Percentiles rank a stretch among this genome's conserved stretches.
These are phyloP conservation scores for Russula lepida DNA, from an alignment of 768 basidiomycete genomes.

Conservation along the genomic window DNA sequence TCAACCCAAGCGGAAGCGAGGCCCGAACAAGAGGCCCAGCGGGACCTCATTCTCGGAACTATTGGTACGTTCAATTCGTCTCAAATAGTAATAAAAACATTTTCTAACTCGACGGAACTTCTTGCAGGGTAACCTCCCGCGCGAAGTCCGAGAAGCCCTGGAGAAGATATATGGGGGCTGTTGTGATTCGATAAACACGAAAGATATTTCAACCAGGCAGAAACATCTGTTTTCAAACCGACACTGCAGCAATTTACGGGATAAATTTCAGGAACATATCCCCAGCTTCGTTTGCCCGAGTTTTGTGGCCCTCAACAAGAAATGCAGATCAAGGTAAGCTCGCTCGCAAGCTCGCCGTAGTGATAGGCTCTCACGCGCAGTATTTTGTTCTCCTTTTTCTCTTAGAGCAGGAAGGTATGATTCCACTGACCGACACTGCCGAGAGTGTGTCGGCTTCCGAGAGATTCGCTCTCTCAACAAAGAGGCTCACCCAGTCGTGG, in stretches of 20 bases:
- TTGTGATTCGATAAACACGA: not conserved
- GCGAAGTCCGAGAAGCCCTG: not conserved
- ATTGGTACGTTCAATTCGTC: not conserved
- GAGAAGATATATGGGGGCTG: not conserved
- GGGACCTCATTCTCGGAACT: not conserved
- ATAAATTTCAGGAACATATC: accelerated
- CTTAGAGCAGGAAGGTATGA: conserved; percentile 7
- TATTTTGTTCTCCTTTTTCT: not conserved
- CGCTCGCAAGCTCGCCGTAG: not conserved
- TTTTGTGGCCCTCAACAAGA: not conserved
- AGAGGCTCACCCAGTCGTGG: not conserved
- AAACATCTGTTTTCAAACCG: conserved; percentile 1
- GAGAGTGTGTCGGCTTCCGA: not conserved
- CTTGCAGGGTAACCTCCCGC: not conserved
- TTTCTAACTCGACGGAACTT: not conserved
- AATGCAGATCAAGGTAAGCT: conserved; percentile 6
- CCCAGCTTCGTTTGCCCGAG: not conserved
- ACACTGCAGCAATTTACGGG: not conserved
- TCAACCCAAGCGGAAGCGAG: not conserved
- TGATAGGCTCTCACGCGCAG: not conserved
- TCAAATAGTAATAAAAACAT: not conserved
- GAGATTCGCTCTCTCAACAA: not conserved
- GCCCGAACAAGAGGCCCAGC: not conserved
- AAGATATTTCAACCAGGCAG: not conserved
- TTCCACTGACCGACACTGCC: conserved; percentile 1